Base-by-base conservation (phyloP, 2,329 filamentous ascomycete genomes). In the Whalleya microplaca region DNA sequence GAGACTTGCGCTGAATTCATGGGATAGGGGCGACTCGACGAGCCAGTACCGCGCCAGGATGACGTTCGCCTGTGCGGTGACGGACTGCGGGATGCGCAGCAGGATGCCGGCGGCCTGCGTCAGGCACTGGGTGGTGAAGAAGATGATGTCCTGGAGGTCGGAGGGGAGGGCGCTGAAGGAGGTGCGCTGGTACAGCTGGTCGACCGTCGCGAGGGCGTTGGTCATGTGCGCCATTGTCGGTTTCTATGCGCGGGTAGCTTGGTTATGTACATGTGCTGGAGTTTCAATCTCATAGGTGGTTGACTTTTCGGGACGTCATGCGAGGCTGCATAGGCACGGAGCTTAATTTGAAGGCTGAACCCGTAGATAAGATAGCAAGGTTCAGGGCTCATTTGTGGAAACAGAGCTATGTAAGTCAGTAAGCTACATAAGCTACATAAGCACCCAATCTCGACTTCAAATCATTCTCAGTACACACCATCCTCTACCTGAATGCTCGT, bases 11-110 rank as follows among this genome's bases (percentile, higher is more conserved):
- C 77, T 81, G 53, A 85, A 89, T 66, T 86, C 86, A 72, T 78
- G 77, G 60, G 74, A 75, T 77, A 83, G 83, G 68, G 75, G 80
- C 53, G 73, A 84, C 69, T 77, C 81, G 21, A 79, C 72, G 21
- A 92, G 77, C 88, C 90, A 96, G 75, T 92, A 95, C 14, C 94
- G 84, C 49, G 89, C 88, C 32, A 96, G 84, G 0, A 95, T 75
- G 41, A 97, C 86, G 69, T 93, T 91, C 2, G 93, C 91, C 68
- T 92, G 90, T 3, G 92, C 90, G 41, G 95, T 91, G 41, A 91
- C 85, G 64, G 92, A 91, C 71, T 96, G 92, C 6, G 92, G 90
- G 41, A 98, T 80, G 46, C 91, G 85, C 2, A 99, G 82, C 18
- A 98, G 83, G 48, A 96, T 82, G 27, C 91, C 91, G 10, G 90